phyloP scores from a whole-genome alignment of 1,284 basidiomycete genomes.

The Apiotrichum sp. region DNA sequence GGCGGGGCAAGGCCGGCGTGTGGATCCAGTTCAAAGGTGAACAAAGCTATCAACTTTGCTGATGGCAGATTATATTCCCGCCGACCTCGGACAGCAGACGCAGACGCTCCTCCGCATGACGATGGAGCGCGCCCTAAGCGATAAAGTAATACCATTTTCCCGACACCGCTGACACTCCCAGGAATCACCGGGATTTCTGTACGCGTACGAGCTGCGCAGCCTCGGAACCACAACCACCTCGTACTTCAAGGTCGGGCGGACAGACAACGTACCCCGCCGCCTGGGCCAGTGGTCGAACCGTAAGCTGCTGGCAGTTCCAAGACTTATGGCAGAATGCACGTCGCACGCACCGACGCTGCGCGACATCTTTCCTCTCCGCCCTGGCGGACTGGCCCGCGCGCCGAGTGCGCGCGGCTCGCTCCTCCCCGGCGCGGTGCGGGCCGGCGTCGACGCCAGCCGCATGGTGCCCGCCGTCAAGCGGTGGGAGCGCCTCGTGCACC shows the following conservation, averaged over 20 bases:
- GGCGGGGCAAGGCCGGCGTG: conserved; percentile 16
- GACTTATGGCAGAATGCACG: conserved; percentile 34
- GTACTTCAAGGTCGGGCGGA: conserved; percentile 45
- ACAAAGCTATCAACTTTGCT: not conserved
- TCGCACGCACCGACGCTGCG: conserved; percentile 40
- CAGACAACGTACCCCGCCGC: conserved; percentile 45
- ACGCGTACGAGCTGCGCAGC: conserved; percentile 44
- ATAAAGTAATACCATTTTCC: conserved; percentile 26
- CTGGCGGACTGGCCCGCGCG: conserved; percentile 15
- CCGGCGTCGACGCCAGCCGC: conserved; percentile 10
- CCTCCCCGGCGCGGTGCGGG: conserved; percentile 33
- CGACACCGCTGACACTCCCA: conserved; percentile 10
- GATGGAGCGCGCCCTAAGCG: conserved; percentile 43
- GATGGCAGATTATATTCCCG: conserved; percentile 34
- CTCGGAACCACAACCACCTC: conserved; percentile 25
- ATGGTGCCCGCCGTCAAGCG: conserved; percentile 34
- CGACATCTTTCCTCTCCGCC: conserved; percentile 41
- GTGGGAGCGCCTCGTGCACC: conserved; percentile 45
- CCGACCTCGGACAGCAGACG: conserved; percentile 41
- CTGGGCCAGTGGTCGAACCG: conserved; percentile 45
- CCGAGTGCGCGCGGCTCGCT: conserved; percentile 15
- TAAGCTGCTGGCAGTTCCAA: conserved; percentile 17
- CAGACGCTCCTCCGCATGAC: conserved; percentile 42
- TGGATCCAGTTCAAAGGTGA: conserved; percentile 43
- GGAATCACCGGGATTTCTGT: conserved; percentile 43